Conservation (phyloP, 2,329 filamentous ascomycete species). For the Hirsutella thompsonii region DNA sequence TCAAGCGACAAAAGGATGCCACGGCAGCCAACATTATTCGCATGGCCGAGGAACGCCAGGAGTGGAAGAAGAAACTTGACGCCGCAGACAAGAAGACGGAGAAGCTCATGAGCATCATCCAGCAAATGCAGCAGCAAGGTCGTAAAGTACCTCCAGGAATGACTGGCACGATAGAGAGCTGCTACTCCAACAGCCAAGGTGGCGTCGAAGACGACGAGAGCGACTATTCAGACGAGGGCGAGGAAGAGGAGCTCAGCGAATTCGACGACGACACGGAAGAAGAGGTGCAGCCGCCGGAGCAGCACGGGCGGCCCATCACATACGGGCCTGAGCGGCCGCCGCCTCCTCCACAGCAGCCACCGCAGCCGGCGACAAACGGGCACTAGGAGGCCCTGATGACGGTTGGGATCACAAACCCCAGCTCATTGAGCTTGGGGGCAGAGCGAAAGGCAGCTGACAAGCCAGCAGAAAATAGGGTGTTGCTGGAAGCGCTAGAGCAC, state of each 20-base stretch:
- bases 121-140: slow-evolving; percentile 91
- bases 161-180: slow-evolving; percentile 45
- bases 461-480: neutral
- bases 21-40: slow-evolving; percentile 91
- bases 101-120: slow-evolving; percentile 87
- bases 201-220: slow-evolving; percentile 44
- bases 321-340: slow-evolving; percentile 37
- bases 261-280: slow-evolving; percentile 50
- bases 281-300: slow-evolving; percentile 25
- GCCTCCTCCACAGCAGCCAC: slow-evolving; percentile 13
- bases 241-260: slow-evolving; percentile 49
- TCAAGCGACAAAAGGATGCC: slow-evolving; percentile 86
- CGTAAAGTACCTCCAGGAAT: slow-evolving; percentile 59
- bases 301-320: slow-evolving; percentile 21
- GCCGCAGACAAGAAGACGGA: slow-evolving; percentile 59
- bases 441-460: neutral
- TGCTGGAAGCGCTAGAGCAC: neutral
- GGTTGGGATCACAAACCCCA: neutral
- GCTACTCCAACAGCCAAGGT: slow-evolving; percentile 40
- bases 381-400: slow-evolving; percentile 21
- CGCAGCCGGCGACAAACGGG: slow-evolving; percentile 25
- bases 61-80: slow-evolving; percentile 56
- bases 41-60: slow-evolving; percentile 91
- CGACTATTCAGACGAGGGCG: slow-evolving; percentile 51
- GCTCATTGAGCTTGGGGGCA: neutral